Conservation (phyloP, 2,329 filamentous ascomycete genomes). For the Phialemonium atrogriseum region DNA sequence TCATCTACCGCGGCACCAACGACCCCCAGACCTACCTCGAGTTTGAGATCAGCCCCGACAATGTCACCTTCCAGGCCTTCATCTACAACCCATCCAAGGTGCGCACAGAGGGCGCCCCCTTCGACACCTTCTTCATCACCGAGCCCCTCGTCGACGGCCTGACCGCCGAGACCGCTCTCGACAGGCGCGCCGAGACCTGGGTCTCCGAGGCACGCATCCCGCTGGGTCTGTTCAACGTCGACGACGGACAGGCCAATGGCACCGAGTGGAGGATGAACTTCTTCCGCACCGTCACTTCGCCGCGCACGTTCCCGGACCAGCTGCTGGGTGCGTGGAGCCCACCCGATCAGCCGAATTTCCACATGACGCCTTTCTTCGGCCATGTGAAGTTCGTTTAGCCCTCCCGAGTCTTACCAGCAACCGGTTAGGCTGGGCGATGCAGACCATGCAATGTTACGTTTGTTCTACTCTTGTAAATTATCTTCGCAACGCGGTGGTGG, state of each 20-base stretch:
- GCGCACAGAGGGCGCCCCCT: conserved; percentile 28
- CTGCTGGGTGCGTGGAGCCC: conserved; percentile 36
- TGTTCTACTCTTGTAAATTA: too few relatives aligned
- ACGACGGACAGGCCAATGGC: conserved; percentile 29
- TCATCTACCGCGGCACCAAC: conserved; percentile 34
- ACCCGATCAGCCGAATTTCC: conserved; percentile 36
- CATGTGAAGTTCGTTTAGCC: conserved; percentile 30
- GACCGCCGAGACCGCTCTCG: conserved; percentile 28
- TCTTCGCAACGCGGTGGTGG: too few relatives aligned
- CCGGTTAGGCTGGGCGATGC: too few relatives aligned
- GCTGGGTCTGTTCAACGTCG: conserved; percentile 40
- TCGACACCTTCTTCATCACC: conserved; percentile 33
- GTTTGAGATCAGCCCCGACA: conserved; percentile 42
- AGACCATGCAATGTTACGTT: too few relatives aligned
- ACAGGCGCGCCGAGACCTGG: conserved; percentile 28
- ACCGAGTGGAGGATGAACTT: conserved; percentile 45
- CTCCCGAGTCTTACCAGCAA: too few relatives aligned
- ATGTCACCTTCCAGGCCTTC: conserved; percentile 41
- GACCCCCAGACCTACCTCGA: conserved; percentile 42
- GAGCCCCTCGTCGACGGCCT: conserved; percentile 33
- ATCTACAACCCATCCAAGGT: conserved; percentile 42
- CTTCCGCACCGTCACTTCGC: conserved; percentile 36
- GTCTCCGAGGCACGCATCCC: conserved; percentile 32
- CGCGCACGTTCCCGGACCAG: conserved; percentile 34
- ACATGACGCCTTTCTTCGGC: conserved; percentile 38